phyloP scores from a whole-genome alignment of 1,284 basidiomycete genomes.

The Heliocybe sulcata region DNA sequence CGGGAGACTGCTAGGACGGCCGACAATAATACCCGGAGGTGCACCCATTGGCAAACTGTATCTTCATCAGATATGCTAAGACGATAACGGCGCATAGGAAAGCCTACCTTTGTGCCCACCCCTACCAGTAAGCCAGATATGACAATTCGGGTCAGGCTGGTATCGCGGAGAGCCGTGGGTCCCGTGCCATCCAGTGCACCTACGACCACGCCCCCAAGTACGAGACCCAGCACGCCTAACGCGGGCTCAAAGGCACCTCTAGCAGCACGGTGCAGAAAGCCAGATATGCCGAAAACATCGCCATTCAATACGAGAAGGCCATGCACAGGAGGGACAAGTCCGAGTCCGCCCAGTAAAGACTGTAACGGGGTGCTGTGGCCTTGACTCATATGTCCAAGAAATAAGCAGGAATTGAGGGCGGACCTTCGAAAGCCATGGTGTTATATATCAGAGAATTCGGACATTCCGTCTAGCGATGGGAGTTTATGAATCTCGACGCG shows the following conservation, averaged over 20 bases:
- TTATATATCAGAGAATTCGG: background rate
- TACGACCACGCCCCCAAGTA: constrained; percentile 38
- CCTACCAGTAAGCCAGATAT: constrained; percentile 57
- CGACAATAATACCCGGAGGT: constrained; percentile 43
- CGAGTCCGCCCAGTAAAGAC: constrained; percentile 55
- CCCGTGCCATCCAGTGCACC: constrained; percentile 27
- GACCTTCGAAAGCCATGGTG: background rate
- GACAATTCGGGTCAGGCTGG: constrained; percentile 24
- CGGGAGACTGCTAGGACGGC: background rate
- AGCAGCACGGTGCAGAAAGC: constrained; percentile 48
- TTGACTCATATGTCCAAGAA: constrained; percentile 8
- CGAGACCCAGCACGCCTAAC: constrained; percentile 30
- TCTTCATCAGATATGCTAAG: constrained; percentile 3
- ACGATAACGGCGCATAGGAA: constrained; percentile 4
- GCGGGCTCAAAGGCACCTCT: constrained; percentile 36
- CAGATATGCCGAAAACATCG: constrained; percentile 56
- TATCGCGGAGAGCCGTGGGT: constrained; percentile 17
- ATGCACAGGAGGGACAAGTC: constrained; percentile 49
- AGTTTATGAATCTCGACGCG: background rate
- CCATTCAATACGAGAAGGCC: constrained; percentile 50
- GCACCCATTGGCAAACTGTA: constrained; percentile 48
- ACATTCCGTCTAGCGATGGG: background rate
- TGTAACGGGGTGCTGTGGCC: constrained; percentile 42
- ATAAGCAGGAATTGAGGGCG: background rate
- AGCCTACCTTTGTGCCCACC: constrained; percentile 50